phyloP scores from a whole-genome alignment of 306 rosid genomes.

The Trifolium dubium region DNA sequence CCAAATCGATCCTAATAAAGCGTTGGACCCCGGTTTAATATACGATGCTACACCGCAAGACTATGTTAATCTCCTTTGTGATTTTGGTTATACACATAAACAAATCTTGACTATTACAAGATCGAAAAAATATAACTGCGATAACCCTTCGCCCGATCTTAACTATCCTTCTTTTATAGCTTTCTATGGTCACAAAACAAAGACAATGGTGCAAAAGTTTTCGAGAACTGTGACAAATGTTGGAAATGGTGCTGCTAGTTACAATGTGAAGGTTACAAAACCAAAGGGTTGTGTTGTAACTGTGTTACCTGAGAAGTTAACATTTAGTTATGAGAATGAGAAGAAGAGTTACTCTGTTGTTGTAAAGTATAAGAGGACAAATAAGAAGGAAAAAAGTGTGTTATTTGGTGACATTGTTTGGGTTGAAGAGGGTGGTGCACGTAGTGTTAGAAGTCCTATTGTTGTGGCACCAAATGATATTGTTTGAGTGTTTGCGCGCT shows the following conservation, averaged over 20 bases:
- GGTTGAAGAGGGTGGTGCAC: constrained; percentile 44
- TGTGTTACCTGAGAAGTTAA: constrained; percentile 47
- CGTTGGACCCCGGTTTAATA: constrained; percentile 60
- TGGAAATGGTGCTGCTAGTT: constrained; percentile 53
- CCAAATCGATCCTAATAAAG: constrained; percentile 58
- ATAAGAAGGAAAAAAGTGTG: constrained; percentile 9
- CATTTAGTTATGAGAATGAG: constrained; percentile 47
- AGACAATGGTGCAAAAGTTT: constrained; percentile 24
- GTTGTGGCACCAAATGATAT: constrained; percentile 40
- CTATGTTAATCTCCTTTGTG: constrained; percentile 56
- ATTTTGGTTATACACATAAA: constrained; percentile 40
- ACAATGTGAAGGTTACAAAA: constrained; percentile 43
- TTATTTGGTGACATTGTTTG: constrained; percentile 48
- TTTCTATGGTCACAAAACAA: constrained; percentile 33
- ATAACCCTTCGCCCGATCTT: constrained; percentile 47
- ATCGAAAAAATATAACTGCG: constrained; percentile 46
- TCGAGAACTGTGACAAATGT: constrained; percentile 57
- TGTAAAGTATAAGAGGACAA: constrained; percentile 22
- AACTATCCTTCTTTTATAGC: constrained; percentile 64
- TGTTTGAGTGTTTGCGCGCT: neutral
- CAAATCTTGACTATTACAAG: constrained; percentile 56
- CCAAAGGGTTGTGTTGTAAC: constrained; percentile 48
- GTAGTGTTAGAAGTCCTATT: constrained; percentile 49
- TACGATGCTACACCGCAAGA: constrained; percentile 64
- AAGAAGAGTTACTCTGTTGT: constrained; percentile 46